A percentile compares a stretch with the other conserved stretches of the same genome.
These are phyloP conservation scores for Neocucurbitaria cava DNA, from an alignment of 2,329 filamentous ascomycete genomes.

Conservation along the genomic window DNA sequence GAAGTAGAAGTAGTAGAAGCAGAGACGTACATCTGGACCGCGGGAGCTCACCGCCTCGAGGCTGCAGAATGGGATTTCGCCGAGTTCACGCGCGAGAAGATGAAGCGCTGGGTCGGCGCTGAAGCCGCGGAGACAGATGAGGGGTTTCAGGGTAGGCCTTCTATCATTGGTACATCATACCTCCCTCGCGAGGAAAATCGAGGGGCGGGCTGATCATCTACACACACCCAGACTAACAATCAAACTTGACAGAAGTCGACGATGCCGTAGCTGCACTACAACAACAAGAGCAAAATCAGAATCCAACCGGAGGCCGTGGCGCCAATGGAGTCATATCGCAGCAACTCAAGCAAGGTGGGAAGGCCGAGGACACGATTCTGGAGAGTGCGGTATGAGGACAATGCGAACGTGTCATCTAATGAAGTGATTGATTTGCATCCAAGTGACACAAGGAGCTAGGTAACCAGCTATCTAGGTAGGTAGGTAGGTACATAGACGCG, in stretches of 20 bases:
- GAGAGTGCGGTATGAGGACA: constrained; percentile 47
- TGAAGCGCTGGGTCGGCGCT: constrained; percentile 64
- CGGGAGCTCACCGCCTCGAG: constrained; percentile 63
- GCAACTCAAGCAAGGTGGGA: constrained; percentile 36
- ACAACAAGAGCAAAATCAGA: too few relatives aligned
- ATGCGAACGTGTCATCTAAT: too few relatives aligned
- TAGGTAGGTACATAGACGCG: too few relatives aligned
- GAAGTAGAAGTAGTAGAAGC: too few relatives aligned
- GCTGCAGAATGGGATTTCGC: constrained; percentile 85
- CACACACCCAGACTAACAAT: constrained; percentile 6
- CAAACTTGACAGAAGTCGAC: constrained; percentile 54
- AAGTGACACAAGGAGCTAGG: not conserved
- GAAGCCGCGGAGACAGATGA: constrained; percentile 53
- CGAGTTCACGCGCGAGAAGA: constrained; percentile 79
- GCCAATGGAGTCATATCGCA: constrained; percentile 51
- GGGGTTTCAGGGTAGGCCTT: constrained; percentile 53
- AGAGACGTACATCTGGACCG: constrained; percentile 62
- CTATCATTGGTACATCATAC: constrained; percentile 32
- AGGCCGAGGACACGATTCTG: constrained; percentile 27
- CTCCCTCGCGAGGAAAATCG: not conserved
- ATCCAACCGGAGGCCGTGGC: constrained; percentile 56
- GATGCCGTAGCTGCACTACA: constrained; percentile 48
- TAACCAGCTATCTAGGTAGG: too few relatives aligned
- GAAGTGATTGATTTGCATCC: too few relatives aligned
- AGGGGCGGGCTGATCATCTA: too few relatives aligned